Percentiles rank a stretch among this genome's conserved stretches.
Evolutionary conservation across 2,329 filamentous ascomycete genomes (phyloP).

Genomic region (Sporothrix sp.): DNA sequence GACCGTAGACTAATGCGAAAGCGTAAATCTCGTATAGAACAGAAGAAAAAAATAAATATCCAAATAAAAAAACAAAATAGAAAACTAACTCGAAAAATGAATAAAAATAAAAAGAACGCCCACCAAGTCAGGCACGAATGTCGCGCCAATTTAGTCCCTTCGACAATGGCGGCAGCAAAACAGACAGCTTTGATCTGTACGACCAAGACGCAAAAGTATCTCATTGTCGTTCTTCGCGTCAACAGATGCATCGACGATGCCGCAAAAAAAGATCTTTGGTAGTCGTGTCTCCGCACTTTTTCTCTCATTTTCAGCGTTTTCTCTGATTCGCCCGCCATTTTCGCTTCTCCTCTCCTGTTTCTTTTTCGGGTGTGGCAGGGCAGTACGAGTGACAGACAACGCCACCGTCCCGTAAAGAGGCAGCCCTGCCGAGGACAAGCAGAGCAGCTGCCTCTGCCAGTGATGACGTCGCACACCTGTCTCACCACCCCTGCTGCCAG

Average conservation of each 20-base stretch:
- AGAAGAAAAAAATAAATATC: neutral
- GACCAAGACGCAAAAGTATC: too few species aligned
- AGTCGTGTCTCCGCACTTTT: neutral
- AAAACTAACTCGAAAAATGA: neutral
- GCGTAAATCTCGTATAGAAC: neutral
- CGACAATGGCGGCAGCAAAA: neutral
- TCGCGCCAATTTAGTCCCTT: neutral
- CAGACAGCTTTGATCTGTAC: too few species aligned
- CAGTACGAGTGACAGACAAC: neutral
- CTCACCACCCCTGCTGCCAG: slow-evolving; percentile 8
- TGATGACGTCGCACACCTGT: slow-evolving; percentile 10
- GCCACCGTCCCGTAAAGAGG: neutral
- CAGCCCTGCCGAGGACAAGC: too few species aligned
- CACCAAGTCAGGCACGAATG: neutral
- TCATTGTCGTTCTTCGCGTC: neutral
- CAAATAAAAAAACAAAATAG: neutral
- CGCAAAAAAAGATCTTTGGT: neutral
- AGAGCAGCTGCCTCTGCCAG: too few species aligned
- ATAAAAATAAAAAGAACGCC: neutral
- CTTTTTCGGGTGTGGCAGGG: slow-evolving; percentile 6
- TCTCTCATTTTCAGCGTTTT: neutral
- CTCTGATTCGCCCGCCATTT: neutral
- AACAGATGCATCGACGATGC: neutral
- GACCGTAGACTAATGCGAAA: neutral
- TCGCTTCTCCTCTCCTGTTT: neutral